Evolutionary conservation across 2,329 filamentous ascomycete species (phyloP).

Genomic region (Canariomyces notabilis): DNA sequence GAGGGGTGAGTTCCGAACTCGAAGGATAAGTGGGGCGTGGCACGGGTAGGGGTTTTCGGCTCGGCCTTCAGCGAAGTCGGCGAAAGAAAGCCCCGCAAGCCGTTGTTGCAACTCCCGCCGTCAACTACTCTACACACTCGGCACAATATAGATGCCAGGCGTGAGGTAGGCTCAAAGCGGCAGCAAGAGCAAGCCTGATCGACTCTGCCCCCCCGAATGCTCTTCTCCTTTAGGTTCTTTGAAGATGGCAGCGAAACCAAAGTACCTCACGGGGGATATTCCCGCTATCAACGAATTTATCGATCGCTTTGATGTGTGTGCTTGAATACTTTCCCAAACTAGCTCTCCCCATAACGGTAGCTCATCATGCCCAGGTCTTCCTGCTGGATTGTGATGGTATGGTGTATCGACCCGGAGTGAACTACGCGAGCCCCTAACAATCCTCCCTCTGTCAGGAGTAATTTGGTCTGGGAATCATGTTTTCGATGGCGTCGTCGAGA

Average conservation of each 20-base stretch:
- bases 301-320: constrained; percentile 82
- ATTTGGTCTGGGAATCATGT: constrained; percentile 93
- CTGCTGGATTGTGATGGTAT: constrained; percentile 95
- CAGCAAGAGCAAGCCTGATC: too few relatives aligned
- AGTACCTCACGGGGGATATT: constrained; percentile 73
- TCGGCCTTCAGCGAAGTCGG: not conserved
- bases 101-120: not conserved
- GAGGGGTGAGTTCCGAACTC: too few relatives aligned
- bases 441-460: constrained; percentile 58
- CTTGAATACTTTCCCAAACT: constrained; percentile 1
- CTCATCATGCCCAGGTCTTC: constrained; percentile 60
- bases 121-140: too few relatives aligned
- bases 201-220: too few relatives aligned
- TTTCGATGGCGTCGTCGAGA: constrained; percentile 80
- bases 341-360: constrained; percentile 1
- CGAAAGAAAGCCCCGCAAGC: not conserved
- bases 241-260: constrained; percentile 37
- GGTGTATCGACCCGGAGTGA: constrained; percentile 20
- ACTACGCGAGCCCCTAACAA: not conserved
- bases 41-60: not conserved
- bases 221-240: too few relatives aligned
- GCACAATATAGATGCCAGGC: too few relatives aligned
- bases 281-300: constrained; percentile 77
- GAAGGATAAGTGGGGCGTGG: not conserved
- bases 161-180: too few relatives aligned